phyloP scores from a whole-genome alignment of 2,329 filamentous ascomycete genomes.

The Immersiporthe knoxdaviesiana region DNA sequence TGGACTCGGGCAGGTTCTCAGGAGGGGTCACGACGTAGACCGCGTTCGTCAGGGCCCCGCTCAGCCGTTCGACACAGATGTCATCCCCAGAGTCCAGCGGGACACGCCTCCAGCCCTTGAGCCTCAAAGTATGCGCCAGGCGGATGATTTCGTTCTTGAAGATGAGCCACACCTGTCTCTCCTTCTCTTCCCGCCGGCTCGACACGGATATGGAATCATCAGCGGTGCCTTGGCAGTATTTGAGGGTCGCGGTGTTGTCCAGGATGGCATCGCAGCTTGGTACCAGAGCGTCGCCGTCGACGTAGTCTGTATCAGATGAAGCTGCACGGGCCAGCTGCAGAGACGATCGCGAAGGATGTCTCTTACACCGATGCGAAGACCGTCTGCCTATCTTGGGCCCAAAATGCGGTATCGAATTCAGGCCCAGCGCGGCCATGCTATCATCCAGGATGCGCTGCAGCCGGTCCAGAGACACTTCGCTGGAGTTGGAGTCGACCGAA shows the following conservation, averaged over 20 bases:
- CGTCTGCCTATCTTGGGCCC: slow-evolving; percentile 48
- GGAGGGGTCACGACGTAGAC: slow-evolving; percentile 94
- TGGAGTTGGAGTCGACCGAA: slow-evolving; percentile 68
- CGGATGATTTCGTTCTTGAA: slow-evolving; percentile 95
- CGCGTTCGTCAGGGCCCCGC: slow-evolving; percentile 92
- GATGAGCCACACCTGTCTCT: slow-evolving; percentile 75
- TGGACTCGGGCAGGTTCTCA: slow-evolving; percentile 53
- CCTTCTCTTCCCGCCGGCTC: slow-evolving; percentile 61
- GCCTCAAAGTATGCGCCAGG: slow-evolving; percentile 81
- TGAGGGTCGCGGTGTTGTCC: slow-evolving; percentile 88
- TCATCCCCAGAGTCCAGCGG: slow-evolving; percentile 70
- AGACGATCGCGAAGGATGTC: slow-evolving; percentile 43
- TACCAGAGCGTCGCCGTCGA: slow-evolving; percentile 80
- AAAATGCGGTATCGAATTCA: slow-evolving; percentile 50
- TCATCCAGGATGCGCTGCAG: slow-evolving; percentile 80
- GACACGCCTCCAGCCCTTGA: slow-evolving; percentile 91
- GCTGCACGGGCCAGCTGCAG: slow-evolving; percentile 50
- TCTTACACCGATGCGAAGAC: slow-evolving; percentile 45
- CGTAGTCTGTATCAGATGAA: slow-evolving; percentile 84
- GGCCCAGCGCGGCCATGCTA: slow-evolving; percentile 59
- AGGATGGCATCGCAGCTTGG: slow-evolving; percentile 82
- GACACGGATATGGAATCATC: slow-evolving; percentile 48
- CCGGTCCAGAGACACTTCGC: slow-evolving; percentile 74
- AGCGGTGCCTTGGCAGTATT: slow-evolving; percentile 58
- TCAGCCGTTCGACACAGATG: slow-evolving; percentile 75